These are phyloP conservation scores for Apiospora pterosperma DNA, from an alignment of 2,329 filamentous ascomycete genomes.

Conservation along the genomic window DNA sequence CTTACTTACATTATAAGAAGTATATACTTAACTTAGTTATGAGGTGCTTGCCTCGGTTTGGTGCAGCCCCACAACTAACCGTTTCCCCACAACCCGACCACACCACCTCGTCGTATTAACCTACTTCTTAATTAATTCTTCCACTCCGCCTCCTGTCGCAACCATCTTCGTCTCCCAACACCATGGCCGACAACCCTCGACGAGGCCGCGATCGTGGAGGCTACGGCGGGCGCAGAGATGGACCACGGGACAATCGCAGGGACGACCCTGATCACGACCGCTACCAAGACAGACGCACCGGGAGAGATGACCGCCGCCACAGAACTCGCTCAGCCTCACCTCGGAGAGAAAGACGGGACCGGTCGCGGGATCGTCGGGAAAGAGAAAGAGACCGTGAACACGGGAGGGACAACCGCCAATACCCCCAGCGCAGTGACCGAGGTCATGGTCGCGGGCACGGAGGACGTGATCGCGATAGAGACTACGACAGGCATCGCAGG, in stretches of 20 bases:
- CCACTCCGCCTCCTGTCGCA: not conserved
- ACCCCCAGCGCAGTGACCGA: constrained; percentile 25
- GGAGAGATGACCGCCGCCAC: constrained; percentile 21
- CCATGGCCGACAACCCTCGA: constrained; percentile 4
- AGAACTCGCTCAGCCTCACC: constrained; percentile 22
- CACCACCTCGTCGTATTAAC: too few relatives aligned
- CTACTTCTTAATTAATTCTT: not conserved
- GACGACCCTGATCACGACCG: constrained; percentile 27
- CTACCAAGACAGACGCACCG: constrained; percentile 22
- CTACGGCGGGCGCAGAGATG: constrained; percentile 22
- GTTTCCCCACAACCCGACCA: not conserved
- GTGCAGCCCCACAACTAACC: not conserved
- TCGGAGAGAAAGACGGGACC: constrained; percentile 24
- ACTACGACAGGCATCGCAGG: constrained; percentile 7
- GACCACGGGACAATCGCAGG: constrained; percentile 19
- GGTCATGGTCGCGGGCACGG: constrained; percentile 18
- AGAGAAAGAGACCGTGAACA: constrained; percentile 32
- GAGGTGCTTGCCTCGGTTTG: not conserved
- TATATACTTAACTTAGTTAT: too few relatives aligned
- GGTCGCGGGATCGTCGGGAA: constrained; percentile 27
- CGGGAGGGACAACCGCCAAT: constrained; percentile 24
- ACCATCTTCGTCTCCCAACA: not conserved
- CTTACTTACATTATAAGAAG: too few relatives aligned
- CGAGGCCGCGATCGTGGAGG: constrained; percentile 10
- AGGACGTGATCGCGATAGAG: constrained; percentile 14